phyloP scores from a whole-genome alignment of 2,329 filamentous ascomycete genomes.

The Aureobasidium musti region DNA sequence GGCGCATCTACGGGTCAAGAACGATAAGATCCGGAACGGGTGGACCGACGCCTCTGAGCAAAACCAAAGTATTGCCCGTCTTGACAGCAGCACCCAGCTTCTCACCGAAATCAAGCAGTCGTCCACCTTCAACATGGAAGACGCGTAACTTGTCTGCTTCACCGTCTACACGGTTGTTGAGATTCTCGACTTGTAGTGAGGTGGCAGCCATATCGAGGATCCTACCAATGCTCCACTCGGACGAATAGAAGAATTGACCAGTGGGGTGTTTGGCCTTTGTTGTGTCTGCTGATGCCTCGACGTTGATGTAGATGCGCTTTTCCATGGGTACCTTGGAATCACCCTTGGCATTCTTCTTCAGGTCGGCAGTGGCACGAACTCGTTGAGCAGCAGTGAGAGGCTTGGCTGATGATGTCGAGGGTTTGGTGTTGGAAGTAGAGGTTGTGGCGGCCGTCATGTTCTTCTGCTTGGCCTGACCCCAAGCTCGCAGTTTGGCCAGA shows the following conservation, averaged over 20 bases:
- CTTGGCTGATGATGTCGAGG: conserved; percentile 26
- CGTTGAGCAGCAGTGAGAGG: conserved; percentile 62
- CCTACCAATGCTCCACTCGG: conserved; percentile 85
- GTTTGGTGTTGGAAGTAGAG: neutral
- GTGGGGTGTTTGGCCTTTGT: conserved; percentile 78
- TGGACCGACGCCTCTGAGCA: conserved; percentile 82
- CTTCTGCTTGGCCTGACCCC: conserved; percentile 69
- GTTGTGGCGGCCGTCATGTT: conserved; percentile 31
- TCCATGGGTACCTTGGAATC: conserved; percentile 77
- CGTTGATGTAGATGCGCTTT: conserved; percentile 85
- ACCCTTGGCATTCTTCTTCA: conserved; percentile 89
- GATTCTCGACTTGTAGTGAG: conserved; percentile 74
- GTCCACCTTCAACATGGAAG: conserved; percentile 89
- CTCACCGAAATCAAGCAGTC: conserved; percentile 83
- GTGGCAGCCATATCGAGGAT: conserved; percentile 77
- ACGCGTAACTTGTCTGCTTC: conserved; percentile 81
- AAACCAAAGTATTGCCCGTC: conserved; percentile 85
- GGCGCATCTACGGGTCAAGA: conserved; percentile 21
- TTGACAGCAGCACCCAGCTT: conserved; percentile 73
- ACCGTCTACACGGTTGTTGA: conserved; percentile 75
- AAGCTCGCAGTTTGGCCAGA: conserved; percentile 73
- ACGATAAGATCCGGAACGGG: conserved; percentile 71
- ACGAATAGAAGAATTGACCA: conserved; percentile 54
- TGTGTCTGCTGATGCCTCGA: conserved; percentile 87
- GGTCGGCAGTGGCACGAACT: conserved; percentile 67